Base-by-base conservation (phyloP, 148 eudicot genomes). In the Amaranthus palmeri region DNA sequence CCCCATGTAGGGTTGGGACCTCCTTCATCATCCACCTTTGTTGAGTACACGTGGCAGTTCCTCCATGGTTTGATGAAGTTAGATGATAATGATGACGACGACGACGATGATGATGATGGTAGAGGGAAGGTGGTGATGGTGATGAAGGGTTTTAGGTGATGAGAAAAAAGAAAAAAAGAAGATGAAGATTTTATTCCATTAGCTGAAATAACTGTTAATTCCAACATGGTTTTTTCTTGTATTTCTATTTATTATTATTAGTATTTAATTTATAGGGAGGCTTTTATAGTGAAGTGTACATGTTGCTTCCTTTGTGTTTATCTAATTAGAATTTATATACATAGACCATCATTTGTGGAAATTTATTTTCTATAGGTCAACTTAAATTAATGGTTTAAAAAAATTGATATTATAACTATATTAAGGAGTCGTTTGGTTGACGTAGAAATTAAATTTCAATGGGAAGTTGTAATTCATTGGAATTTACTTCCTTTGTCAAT, bases 1-100 rank as follows among this genome's bases (percentile, higher is more conserved):
- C 87, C 86, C 93, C 91, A 89, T 5, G 72, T 85, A 5, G 87
- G 88, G 65, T 88, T 79, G 6, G 13, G 18, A 18, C 88, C 86
- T n/a, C 90, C 88, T 10, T 66, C 50, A 6, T 81, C 77, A 18
- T 82, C 86, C 54, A 85, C 89, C 70, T 70, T 65, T 7, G 93
- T 85, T 8, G 64, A 55, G 84, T 87, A 80, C 72, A 74, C 77
- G n/a, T 72, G 73, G 68, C 36, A 3, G 51, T 9, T 61, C 7
- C 63, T 57, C 13, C 4, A 56, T 6, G 67, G 79, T 64, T 70
- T 47, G 77, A 62, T 55, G 65, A 58, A 14, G 8, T 49, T 7
- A 13, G 36, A 13, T 57, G 69, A 41, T 50, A 49, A 64, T 41
- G 60, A 12, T 8, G 64, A 10, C 2, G 51, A 62, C 1, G 42